Conservation (phyloP, 148 eudicot genomes). For the Rhododendron ovatum region DNA sequence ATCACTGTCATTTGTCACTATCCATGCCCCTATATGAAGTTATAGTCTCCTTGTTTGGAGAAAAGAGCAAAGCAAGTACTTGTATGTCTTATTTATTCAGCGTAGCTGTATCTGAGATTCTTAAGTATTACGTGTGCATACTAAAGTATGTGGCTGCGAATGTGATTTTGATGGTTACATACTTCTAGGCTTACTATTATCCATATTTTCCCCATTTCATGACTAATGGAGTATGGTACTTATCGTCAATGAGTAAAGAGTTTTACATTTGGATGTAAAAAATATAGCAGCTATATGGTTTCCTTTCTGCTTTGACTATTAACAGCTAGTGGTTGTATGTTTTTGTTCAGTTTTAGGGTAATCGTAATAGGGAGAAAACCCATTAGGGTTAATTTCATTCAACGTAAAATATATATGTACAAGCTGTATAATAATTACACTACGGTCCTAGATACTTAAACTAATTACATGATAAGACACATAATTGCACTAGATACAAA, state of each 20-base stretch:
- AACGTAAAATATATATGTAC: too few species aligned
- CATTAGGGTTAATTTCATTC: too few species aligned
- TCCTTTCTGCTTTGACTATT: background rate
- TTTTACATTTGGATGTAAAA: background rate
- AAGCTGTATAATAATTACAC: too few species aligned
- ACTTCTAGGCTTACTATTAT: background rate
- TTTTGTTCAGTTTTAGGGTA: too few species aligned
- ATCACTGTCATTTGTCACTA: background rate
- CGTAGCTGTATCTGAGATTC: background rate
- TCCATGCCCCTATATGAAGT: background rate
- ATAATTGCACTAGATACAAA: too few species aligned
- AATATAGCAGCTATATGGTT: background rate
- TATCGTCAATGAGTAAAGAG: background rate
- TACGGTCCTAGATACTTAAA: too few species aligned
- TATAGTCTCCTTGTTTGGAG: background rate
- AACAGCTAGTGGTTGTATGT: constrained; percentile 1
- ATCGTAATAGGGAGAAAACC: too few species aligned
- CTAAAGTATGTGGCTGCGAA: background rate
- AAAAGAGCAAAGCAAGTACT: background rate
- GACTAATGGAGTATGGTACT: background rate
- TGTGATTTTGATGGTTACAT: background rate
- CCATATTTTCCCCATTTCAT: background rate
- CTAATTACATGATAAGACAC: too few species aligned
- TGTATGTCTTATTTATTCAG: background rate
- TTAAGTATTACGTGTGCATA: background rate